Conservation (phyloP, 1,284 basidiomycete species). For the Takashimella koratensis region DNA sequence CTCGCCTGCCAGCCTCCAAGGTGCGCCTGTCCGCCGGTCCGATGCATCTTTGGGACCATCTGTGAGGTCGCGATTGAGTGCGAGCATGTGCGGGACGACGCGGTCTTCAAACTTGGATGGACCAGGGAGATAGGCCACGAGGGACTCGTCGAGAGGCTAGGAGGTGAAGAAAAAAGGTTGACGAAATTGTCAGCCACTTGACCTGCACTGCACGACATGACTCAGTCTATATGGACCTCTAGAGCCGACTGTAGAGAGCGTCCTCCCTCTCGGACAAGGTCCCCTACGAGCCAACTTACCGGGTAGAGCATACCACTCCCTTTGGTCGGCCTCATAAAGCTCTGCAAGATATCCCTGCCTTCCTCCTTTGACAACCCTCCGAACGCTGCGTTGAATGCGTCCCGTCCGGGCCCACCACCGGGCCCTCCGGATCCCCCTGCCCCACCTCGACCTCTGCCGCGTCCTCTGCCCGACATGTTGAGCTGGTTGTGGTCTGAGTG, state of each 20-base stretch:
- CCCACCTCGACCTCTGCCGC: neutral
- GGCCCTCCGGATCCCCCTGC: neutral
- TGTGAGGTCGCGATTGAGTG: slow-evolving; percentile 16
- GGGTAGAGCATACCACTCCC: slow-evolving; percentile 41
- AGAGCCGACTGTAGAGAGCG: no score
- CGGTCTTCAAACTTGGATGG: slow-evolving; percentile 23
- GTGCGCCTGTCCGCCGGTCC: slow-evolving; percentile 13
- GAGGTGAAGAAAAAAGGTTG: no score
- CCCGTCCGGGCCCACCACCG: slow-evolving; percentile 6
- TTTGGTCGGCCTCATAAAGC: slow-evolving; percentile 22
- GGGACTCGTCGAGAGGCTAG: slow-evolving; percentile 30
- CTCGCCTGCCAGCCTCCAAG: slow-evolving; percentile 39
- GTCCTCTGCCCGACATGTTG: neutral
- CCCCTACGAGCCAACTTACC: slow-evolving; percentile 29
- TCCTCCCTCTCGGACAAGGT: no score
- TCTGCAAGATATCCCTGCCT: slow-evolving; percentile 16
- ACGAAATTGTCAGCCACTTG: no score
- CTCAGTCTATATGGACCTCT: no score
- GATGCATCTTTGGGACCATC: slow-evolving; percentile 12
- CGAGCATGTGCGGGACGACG: slow-evolving; percentile 20
- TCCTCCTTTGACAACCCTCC: slow-evolving; percentile 23
- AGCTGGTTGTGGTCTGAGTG: no score
- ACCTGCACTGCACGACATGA: no score
- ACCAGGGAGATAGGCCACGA: slow-evolving; percentile 22
- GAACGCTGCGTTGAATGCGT: slow-evolving; percentile 20